Base-by-base conservation (phyloP, 805 yeast genomes). In the Kuraishia ogatae region DNA sequence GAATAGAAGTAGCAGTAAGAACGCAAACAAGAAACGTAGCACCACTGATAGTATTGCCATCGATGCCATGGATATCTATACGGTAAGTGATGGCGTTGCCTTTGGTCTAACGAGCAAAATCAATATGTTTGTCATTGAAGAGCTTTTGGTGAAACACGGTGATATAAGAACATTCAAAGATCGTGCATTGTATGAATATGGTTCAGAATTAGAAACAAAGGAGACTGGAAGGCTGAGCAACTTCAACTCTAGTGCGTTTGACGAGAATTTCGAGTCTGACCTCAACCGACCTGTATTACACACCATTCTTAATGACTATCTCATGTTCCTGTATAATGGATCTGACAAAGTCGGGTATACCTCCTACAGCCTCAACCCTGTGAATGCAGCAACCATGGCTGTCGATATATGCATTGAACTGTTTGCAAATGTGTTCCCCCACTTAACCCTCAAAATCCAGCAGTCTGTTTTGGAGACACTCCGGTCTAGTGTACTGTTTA, bases 401-500 rank as follows among this genome's bases (percentile, higher is more conserved):
- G 78, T 90, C n/a, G 97, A 93, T 68, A 65, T 79, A 1, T 85
- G 97, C 0, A 83, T 93, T 63, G 90, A 86, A 57, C 74, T 92
- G 1, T 89, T 91, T 64, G 82, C 88, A 4, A 64, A 78, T 8
- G 75, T 87, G 0, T 86, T 93, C 59, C 89, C 96, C 0, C 73
- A 76, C 56, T 78, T 93, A 60, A 82, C 92, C 7, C 70, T 81
- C 3, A 88, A 89, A 58, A 87, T 94, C 54, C 97, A 93, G 63
- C 84, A 86, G 56, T 90, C 97, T 0, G 75, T 94, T n/a, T 68
- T 94, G 21, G 97, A 93, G 62, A 88, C 84, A 54, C 69, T 94
- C 58, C 78, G 91, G 59, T 73, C 85, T 2, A 74, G 78, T 19
- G 58, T 85, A 43, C 71, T 79, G 51, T 73, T 81, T 28, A 69